A percentile compares a stretch with the other conserved stretches of the same genome.
Conservation (phyloP, 169 alveolate species). For the Plasmodium falciparum region DNA sequence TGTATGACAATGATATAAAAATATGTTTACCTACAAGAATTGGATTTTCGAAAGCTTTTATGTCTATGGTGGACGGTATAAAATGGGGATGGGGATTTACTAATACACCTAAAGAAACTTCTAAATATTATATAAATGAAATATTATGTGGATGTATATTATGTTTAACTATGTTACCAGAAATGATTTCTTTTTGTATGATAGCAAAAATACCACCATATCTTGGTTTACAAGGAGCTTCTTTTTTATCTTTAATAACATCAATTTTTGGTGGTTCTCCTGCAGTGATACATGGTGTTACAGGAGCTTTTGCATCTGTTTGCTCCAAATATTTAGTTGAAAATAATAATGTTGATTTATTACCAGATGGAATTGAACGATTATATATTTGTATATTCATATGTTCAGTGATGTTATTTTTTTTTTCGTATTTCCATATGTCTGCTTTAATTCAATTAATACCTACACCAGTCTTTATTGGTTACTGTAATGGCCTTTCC, state of each 20-base stretch:
- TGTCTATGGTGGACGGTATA: conserved; percentile 60
- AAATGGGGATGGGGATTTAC: conserved; percentile 79
- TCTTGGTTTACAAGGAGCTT: conserved; percentile 86
- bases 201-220: conserved; percentile 88
- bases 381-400: conserved; percentile 75
- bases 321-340: conserved; percentile 81
- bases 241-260: conserved; percentile 85
- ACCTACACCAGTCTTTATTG: conserved; percentile 88
- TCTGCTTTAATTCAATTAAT: conserved; percentile 85
- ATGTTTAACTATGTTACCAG: conserved; percentile 89
- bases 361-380: conserved; percentile 75
- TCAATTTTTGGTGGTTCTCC: conserved; percentile 88
- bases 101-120: conserved; percentile 70
- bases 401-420: conserved; percentile 81
- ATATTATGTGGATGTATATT: conserved; percentile 84
- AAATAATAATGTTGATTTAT: conserved; percentile 10
- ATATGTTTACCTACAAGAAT: conserved; percentile 69
- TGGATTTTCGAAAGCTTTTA: conserved; percentile 45
- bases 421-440: conserved; percentile 84
- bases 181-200: conserved; percentile 85
- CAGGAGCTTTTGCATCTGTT: conserved; percentile 86
- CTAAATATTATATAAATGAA: conserved; percentile 83
- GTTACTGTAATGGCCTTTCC: conserved; percentile 88
- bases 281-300: conserved; percentile 86
- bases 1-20: conserved; percentile 68